Percentiles rank a stretch among this genome's conserved stretches.
phyloP scores from a whole-genome alignment of 106 monocot species.

The Phalaenopsis equestris region DNA sequence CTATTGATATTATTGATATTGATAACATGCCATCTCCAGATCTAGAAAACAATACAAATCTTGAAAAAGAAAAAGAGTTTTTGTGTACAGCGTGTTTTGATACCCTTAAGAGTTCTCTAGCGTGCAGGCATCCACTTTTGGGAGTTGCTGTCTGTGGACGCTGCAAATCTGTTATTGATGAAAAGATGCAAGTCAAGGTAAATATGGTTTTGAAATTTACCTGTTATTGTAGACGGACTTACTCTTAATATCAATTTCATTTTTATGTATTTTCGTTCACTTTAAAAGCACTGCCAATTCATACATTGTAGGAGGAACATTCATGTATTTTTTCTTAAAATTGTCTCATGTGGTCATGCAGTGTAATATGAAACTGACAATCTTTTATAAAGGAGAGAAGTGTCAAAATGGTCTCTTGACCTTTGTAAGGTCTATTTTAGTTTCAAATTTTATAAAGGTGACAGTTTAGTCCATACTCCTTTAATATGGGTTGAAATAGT shows the following conservation, averaged over 20 bases:
- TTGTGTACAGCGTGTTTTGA: slow-evolving; percentile 66
- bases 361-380: background rate
- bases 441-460: too few species aligned
- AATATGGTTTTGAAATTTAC: background rate
- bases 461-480: too few species aligned
- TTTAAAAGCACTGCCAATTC: background rate
- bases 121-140: slow-evolving; percentile 61
- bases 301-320: background rate
- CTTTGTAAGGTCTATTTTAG: too few species aligned
- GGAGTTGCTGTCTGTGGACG: slow-evolving; percentile 68
- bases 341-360: slow-evolving; percentile 1
- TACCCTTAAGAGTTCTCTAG: slow-evolving; percentile 37
- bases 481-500: too few species aligned
- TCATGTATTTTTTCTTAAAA: background rate
- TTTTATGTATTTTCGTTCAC: background rate
- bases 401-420: too few species aligned
- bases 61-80: slow-evolving; percentile 18
- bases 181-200: slow-evolving; percentile 57
- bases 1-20: slow-evolving; percentile 67
- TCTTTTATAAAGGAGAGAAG: background rate
- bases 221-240: background rate
- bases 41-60: slow-evolving; percentile 8
- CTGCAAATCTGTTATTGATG: slow-evolving; percentile 53
- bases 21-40: slow-evolving; percentile 44
- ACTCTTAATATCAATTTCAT: background rate